Base-by-base conservation (phyloP, 2,329 filamentous ascomycete species). In the Aureobasidium melanogenum region DNA sequence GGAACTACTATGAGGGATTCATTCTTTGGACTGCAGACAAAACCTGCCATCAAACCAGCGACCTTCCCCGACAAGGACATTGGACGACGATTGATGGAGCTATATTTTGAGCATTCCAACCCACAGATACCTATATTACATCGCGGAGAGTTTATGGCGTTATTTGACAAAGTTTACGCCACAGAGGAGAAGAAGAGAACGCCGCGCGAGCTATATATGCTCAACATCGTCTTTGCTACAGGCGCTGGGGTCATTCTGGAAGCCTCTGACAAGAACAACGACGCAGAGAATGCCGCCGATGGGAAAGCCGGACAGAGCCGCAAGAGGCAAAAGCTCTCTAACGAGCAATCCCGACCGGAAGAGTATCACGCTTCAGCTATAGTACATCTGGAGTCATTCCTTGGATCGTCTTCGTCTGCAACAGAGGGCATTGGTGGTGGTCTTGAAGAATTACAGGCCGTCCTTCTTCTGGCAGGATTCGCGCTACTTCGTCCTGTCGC, bases 181-280 rank as follows among this genome's bases (percentile, higher is more conserved):
- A 82, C 84, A 0, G 84, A 88, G 22, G 81, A 84, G 50, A 83
- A 84, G 62, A 81, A 83, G 58, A 82, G 88, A 28, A 88, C 88
- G 1, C 84, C 91, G 5, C 82, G 88, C 59, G 91, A 96, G 73
- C 80, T 94, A n/a, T 97, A 97, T 75, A 84, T 95, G 77, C 80
- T 97, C 64, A 97, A 97, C 74, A 97, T 97, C 75, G 92, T 97
- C 26, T 97, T 96, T 76, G 93, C 93, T 15, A 97, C 97, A 68
- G 94, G 94, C 7, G 88, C 89, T 19, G 93, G 91, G 19, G 96
- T 97, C 67, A 96, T 97, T 66, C 85, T 96, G 67, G 89, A 77
- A 61, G 74, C 73, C 51, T 74, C 75, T 8, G 73, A 75, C 50
- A 52, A 48, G 30, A 41, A 32, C 10, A 41, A 58, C 9, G 44